phyloP scores from a whole-genome alignment of 1,284 basidiomycete genomes.

The Rhodofomes roseus region DNA sequence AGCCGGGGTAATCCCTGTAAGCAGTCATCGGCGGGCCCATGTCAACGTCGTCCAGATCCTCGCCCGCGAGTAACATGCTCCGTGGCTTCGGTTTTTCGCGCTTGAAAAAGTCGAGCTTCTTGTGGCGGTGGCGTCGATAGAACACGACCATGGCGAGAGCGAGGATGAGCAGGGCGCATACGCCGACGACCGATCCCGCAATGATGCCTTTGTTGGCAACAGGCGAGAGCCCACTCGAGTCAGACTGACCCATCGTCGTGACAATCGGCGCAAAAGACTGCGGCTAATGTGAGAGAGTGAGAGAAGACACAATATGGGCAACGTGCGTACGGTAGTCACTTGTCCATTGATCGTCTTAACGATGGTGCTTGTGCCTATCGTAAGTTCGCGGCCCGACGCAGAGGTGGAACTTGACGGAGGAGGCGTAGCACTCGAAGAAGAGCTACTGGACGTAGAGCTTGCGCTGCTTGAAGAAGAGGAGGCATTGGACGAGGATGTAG shows the following conservation, averaged over 20 bases:
- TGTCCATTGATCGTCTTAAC: neutral
- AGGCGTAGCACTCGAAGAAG: neutral
- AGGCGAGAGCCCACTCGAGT: neutral
- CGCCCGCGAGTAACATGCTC: conserved; percentile 39
- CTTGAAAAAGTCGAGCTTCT: conserved; percentile 36
- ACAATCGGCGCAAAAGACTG: neutral
- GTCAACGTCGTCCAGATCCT: conserved; percentile 41
- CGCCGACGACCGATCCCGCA: conserved; percentile 43
- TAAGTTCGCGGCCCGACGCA: neutral
- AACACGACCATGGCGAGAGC: conserved; percentile 37
- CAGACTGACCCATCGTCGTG: neutral
- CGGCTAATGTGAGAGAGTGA: neutral
- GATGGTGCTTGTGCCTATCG: neutral
- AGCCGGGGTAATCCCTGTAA: conserved; percentile 30
- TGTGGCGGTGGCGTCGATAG: conserved; percentile 38
- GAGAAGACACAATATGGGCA: too few species aligned
- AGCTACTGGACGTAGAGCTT: neutral
- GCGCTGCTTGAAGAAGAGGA: neutral
- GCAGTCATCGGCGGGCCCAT: conserved; percentile 25
- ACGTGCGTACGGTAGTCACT: neutral
- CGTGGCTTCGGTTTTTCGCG: conserved; percentile 35
- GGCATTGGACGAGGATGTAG: neutral
- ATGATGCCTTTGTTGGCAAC: conserved; percentile 38
- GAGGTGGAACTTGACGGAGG: neutral
- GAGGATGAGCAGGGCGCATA: conserved; percentile 35